A percentile compares a stretch with the other conserved stretches of the same genome.
phyloP scores from a whole-genome alignment of 129 eudicot species.

The Flaveria brownii region DNA sequence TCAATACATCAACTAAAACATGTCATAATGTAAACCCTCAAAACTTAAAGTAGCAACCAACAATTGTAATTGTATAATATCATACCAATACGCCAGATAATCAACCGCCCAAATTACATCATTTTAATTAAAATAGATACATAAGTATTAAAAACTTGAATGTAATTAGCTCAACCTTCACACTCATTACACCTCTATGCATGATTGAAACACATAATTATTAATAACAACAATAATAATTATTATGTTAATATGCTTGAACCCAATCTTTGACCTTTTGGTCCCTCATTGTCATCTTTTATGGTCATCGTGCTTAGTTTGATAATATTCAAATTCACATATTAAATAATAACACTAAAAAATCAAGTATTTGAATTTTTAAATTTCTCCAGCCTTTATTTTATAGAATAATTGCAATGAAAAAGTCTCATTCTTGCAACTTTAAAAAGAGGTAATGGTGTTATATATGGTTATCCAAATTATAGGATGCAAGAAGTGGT shows the following conservation, averaged over 20 bases:
- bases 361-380: not conserved
- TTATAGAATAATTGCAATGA: not conserved
- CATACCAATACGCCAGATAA: too few relatives aligned
- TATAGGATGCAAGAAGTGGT: not conserved
- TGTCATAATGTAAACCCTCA: too few relatives aligned
- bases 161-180: not conserved
- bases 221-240: not conserved
- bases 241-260: not conserved
- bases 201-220: constrained; percentile 5
- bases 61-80: too few relatives aligned
- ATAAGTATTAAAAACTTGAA: too few relatives aligned
- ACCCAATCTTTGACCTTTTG: not conserved
- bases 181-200: not conserved
- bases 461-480: not conserved
- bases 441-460: not conserved
- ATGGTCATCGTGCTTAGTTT: not conserved
- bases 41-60: too few relatives aligned
- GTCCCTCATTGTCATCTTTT: not conserved
- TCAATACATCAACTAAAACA: too few relatives aligned
- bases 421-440: not conserved
- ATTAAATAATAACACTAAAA: not conserved
- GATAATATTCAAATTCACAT: not conserved
- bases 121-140: too few relatives aligned
- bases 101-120: too few relatives aligned
- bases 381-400: not conserved